phyloP scores from a whole-genome alignment of 345 rosid genomes.

The Psidium friedrichsthalianum region DNA sequence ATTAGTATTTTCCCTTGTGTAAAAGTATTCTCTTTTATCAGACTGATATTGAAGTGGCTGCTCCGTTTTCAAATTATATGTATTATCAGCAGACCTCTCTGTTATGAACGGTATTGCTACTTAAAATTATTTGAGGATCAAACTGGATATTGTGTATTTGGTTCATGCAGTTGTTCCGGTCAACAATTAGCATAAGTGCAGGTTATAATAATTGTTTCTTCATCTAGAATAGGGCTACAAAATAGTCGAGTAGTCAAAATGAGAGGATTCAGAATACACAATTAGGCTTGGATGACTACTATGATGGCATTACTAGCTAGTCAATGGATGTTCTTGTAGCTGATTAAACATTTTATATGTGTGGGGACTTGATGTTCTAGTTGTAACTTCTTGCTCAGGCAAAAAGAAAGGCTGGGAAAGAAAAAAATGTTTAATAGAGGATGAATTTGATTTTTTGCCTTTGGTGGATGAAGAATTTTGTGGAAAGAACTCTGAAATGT shows the following conservation, averaged over 20 bases:
- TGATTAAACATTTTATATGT: not conserved
- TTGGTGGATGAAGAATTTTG: not conserved
- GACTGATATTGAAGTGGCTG: not conserved
- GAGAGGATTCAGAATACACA: not conserved
- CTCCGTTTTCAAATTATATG: not conserved
- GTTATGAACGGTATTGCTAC: not conserved
- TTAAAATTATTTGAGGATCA: not conserved
- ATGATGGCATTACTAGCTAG: not conserved
- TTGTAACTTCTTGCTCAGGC: not conserved
- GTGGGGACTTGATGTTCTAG: not conserved
- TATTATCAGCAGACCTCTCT: not conserved
- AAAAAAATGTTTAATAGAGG: not conserved
- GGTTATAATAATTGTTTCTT: not conserved
- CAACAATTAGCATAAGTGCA: not conserved
- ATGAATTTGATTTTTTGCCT: not conserved
- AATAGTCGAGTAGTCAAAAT: not conserved
- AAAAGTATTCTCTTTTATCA: not conserved
- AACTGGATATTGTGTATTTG: not conserved
- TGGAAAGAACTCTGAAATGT: not conserved
- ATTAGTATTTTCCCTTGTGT: not conserved
- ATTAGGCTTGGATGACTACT: not conserved
- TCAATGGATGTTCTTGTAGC: not conserved
- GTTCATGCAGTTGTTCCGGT: not conserved
- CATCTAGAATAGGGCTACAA: not conserved
- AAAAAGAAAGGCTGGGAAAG: not conserved